Evolutionary conservation across 2,329 filamentous ascomycete species (phyloP).

Genomic region (Chaetomium strumarium): DNA sequence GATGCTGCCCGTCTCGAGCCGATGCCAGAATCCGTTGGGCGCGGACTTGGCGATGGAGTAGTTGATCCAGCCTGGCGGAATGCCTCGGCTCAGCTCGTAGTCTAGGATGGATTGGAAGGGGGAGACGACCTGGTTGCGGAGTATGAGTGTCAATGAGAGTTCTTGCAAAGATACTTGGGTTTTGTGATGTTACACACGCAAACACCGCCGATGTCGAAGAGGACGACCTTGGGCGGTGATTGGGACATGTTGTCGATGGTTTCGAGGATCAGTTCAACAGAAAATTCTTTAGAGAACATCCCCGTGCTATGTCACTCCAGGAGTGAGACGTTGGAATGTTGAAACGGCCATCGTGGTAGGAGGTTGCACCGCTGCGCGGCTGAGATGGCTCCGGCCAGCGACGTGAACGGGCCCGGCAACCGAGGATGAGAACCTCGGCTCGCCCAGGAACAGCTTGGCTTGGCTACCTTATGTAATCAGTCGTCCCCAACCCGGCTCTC

Average conservation of each 20-base stretch:
- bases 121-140: constrained; percentile 70
- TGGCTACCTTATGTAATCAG: constrained; percentile 6
- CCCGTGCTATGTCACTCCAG: neutral
- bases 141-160: no score
- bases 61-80: constrained; percentile 88
- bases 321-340: neutral
- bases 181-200: constrained; percentile 56
- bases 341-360: constrained; percentile 6
- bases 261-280: constrained; percentile 29
- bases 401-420: constrained; percentile 1
- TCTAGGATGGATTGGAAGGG: constrained; percentile 91
- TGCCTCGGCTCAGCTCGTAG: constrained; percentile 70
- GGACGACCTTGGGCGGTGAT: constrained; percentile 59
- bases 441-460: neutral
- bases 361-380: neutral
- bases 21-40: constrained; percentile 80
- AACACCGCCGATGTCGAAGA: constrained; percentile 96
- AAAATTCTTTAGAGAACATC: constrained; percentile 23
- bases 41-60: constrained; percentile 74
- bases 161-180: no score
- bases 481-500: constrained; percentile 32
- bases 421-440: constrained; percentile 22
- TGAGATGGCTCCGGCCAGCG: neutral
- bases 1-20: constrained; percentile 78
- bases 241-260: constrained; percentile 35